Evolutionary conservation across 208 protist genomes (phyloP), one percentile per base, ranked within the genome.

Genomic region (Trypanosoma vivax): DNA sequence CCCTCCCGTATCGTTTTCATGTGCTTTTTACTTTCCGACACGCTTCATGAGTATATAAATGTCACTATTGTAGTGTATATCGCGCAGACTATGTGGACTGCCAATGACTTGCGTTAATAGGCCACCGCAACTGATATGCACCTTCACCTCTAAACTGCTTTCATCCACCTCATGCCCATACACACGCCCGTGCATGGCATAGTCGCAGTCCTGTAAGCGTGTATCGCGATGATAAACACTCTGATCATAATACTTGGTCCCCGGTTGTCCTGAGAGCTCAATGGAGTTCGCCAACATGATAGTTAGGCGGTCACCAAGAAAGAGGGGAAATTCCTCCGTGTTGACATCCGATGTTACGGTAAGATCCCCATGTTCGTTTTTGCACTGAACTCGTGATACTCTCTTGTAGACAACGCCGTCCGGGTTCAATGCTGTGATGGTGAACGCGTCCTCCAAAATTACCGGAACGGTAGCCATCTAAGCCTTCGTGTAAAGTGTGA

Each of bases 121-220:
- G 24, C 97, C 97, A 45, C 97, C 97, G 57, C 97, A 99, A 45
- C 90, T 97, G 60, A 97, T 96, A 63, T 96, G 95, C 28, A 98
- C 86, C 33, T 83, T 83, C 24, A 94, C 80, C 40, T 92, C 76
- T 18, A 84, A 55, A 24, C 75, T 89, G 23, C 74, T 79, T 41
- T 95, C 78, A 46, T 97, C 83, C 39, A 96, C 83, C 37, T 96
- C 75, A 61, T 87, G 90, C 48, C 88, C 92, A 71, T 97, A 98
- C 37, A 98, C 90, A 40, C 83, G 89, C 18, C 97, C 97, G 66
- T 98, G 94, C 96, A 98, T 98, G 38, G 97, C 97, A 67, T 98
- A 99, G 57, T 99, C 96, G 62, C 96, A 98, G 48, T 97, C 75
- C 59, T 98, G 95, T 19, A 95, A 64, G 0, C 96, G 73, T 34